Conservation (phyloP, 352 stramenopile genomes). For the Blastocystis sp. region DNA sequence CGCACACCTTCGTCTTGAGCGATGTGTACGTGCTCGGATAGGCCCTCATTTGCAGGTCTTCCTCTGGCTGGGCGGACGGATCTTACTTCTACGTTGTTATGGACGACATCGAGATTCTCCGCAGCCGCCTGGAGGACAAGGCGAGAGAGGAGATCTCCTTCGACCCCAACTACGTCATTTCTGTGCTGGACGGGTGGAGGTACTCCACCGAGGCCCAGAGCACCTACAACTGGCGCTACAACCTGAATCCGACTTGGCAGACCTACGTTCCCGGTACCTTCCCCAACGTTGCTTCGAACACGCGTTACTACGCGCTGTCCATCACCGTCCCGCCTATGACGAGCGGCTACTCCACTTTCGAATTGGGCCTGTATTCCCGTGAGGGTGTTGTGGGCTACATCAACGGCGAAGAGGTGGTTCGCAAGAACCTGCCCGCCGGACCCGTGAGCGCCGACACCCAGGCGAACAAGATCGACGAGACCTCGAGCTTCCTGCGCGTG, state of each 20-base stretch:
- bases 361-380: slow-evolving; percentile 46
- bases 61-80: slow-evolving; percentile 31
- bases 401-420: slow-evolving; percentile 66
- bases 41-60: slow-evolving; percentile 38
- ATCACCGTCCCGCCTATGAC: slow-evolving; percentile 56
- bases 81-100: slow-evolving; percentile 70
- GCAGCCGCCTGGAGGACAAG: slow-evolving; percentile 37
- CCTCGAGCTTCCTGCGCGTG: slow-evolving; percentile 41
- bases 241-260: slow-evolving; percentile 49
- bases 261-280: slow-evolving; percentile 25
- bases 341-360: slow-evolving; percentile 42
- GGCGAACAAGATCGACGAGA: slow-evolving; percentile 9
- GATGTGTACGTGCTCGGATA: slow-evolving; percentile 5
- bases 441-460: slow-evolving; percentile 9
- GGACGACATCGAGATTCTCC: slow-evolving; percentile 56
- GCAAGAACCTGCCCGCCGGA: slow-evolving; percentile 63
- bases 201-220: slow-evolving; percentile 33
- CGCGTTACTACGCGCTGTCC: slow-evolving; percentile 62
- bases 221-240: slow-evolving; percentile 24
- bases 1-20: slow-evolving; percentile 47
- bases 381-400: slow-evolving; percentile 65
- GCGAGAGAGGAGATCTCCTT: slow-evolving; percentile 11
- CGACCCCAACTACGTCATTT: slow-evolving; percentile 44
- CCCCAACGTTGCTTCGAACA: slow-evolving; percentile 26
- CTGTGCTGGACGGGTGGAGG: slow-evolving; percentile 4